phyloP scores from a whole-genome alignment of 805 yeast species.

The Starmerella roubikii region DNA sequence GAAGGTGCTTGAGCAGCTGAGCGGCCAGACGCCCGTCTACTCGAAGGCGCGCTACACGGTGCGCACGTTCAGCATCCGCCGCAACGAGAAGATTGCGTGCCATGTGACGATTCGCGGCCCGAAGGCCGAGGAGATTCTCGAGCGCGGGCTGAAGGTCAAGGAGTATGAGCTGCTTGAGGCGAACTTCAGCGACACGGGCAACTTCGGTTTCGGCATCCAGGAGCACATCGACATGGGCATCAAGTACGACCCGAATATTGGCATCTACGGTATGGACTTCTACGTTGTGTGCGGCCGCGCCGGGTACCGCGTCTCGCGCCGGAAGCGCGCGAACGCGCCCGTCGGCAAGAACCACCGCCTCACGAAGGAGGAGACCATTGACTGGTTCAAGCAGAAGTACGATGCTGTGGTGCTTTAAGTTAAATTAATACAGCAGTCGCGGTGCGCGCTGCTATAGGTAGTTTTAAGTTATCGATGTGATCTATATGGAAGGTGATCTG shows the following conservation, averaged over 20 bases:
- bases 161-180: slow-evolving; percentile 90
- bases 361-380: slow-evolving; percentile 82
- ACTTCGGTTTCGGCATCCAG: slow-evolving; percentile 99
- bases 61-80: slow-evolving; percentile 99
- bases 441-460: too few relatives aligned
- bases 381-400: slow-evolving; percentile 99
- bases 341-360: slow-evolving; percentile 91
- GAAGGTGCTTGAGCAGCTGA: slow-evolving; percentile 97
- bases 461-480: too few relatives aligned
- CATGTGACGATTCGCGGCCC: slow-evolving; percentile 99
- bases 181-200: slow-evolving; percentile 98
- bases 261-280: slow-evolving; percentile 99
- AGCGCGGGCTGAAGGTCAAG: slow-evolving; percentile 99
- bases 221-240: slow-evolving; percentile 99
- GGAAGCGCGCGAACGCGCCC: slow-evolving; percentile 75
- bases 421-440: too few relatives aligned
- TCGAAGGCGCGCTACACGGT: slow-evolving; percentile 99
- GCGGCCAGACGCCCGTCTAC: slow-evolving; percentile 99
- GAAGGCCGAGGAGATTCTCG: slow-evolving; percentile 98
- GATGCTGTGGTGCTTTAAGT: slow-evolving; percentile 81
- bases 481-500: too few relatives aligned
- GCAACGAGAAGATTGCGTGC: slow-evolving; percentile 99
- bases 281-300: slow-evolving; percentile 99
- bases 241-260: slow-evolving; percentile 98
- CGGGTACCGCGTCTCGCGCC: slow-evolving; percentile 94